phyloP scores from a whole-genome alignment of 1,284 basidiomycete genomes.

The Puccinia triticina region DNA sequence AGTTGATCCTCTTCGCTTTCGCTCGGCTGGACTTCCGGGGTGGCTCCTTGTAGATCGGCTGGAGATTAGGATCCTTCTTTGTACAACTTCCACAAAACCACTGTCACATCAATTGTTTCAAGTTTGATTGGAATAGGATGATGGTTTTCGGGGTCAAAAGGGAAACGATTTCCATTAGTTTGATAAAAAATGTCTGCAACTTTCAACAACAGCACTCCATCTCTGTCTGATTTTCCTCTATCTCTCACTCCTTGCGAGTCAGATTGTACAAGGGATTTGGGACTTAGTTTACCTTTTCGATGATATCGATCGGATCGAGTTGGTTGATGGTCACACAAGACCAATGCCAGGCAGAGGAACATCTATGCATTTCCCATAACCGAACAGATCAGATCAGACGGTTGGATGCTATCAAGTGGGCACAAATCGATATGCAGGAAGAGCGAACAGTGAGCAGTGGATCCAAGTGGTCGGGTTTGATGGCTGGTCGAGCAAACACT shows the following conservation, averaged over 20 bases:
- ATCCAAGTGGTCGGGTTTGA: not conserved
- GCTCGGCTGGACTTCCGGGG: constrained; percentile 38
- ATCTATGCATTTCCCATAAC: not conserved
- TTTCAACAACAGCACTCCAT: not conserved
- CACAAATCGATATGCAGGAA: not conserved
- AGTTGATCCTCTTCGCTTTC: constrained; percentile 11
- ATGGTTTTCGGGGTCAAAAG: constrained; percentile 4
- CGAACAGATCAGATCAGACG: not conserved
- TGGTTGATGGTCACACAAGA: constrained; percentile 35
- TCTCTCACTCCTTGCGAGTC: not conserved
- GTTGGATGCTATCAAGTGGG: not conserved
- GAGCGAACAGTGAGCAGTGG: constrained; percentile 15
- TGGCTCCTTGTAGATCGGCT: constrained; percentile 27
- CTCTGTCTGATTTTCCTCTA: not conserved
- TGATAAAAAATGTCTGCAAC: not conserved
- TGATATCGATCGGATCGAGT: constrained; percentile 41
- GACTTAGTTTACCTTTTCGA: constrained; percentile 24
- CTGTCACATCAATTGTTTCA: not conserved
- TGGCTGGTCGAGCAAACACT: constrained; percentile 3
- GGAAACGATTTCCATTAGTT: constrained; percentile 18
- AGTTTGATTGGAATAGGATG: not conserved
- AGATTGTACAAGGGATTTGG: not conserved
- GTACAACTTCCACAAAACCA: constrained; percentile 21
- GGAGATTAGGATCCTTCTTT: constrained; percentile 28
- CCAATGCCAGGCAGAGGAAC: constrained; percentile 42